Conservation (phyloP, 2,329 filamentous ascomycete species). For the Phyllosticta capitalensis region DNA sequence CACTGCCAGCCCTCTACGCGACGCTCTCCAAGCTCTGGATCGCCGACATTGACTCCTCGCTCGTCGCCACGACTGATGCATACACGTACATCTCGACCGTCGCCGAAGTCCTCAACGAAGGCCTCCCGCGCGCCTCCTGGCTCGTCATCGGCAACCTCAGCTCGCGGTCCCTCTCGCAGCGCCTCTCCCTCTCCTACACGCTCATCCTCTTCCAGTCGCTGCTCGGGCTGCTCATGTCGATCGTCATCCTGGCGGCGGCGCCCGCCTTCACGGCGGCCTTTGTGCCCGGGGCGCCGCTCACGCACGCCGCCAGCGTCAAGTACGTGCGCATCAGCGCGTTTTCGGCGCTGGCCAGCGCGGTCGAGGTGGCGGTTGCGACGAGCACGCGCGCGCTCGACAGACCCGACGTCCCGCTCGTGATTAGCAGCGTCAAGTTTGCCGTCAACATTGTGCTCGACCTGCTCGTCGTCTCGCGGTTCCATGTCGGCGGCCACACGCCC, state of each 20-base stretch:
- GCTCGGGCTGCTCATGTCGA: conserved; percentile 50
- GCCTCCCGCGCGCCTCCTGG: conserved; percentile 59
- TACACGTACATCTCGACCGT: conserved; percentile 63
- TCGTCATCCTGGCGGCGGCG: conserved; percentile 48
- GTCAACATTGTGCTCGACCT: conserved; percentile 60
- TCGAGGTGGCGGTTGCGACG: conserved; percentile 53
- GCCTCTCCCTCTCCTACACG: conserved; percentile 53
- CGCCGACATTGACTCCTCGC: conserved; percentile 50
- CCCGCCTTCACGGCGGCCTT: conserved; percentile 50
- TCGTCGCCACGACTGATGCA: conserved; percentile 54
- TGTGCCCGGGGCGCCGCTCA: conserved; percentile 43
- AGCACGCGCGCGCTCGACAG: conserved; percentile 57
- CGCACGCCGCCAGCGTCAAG: conserved; percentile 47
- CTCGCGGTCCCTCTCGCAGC: conserved; percentile 40
- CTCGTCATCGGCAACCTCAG: conserved; percentile 57
- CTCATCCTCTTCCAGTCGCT: conserved; percentile 44
- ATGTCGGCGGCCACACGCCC: conserved; percentile 45
- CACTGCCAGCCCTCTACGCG: conserved; percentile 56
- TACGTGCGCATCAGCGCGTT: conserved; percentile 60
- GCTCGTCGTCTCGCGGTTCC: conserved; percentile 56
- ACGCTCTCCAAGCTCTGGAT: conserved; percentile 65
- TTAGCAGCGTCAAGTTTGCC: conserved; percentile 53
- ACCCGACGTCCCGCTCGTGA: conserved; percentile 58
- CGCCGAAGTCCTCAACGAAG: conserved; percentile 62
- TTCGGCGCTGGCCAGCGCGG: conserved; percentile 49